phyloP scores from a whole-genome alignment of 352 stramenopile species.

The Phytopythium mirpurense region DNA sequence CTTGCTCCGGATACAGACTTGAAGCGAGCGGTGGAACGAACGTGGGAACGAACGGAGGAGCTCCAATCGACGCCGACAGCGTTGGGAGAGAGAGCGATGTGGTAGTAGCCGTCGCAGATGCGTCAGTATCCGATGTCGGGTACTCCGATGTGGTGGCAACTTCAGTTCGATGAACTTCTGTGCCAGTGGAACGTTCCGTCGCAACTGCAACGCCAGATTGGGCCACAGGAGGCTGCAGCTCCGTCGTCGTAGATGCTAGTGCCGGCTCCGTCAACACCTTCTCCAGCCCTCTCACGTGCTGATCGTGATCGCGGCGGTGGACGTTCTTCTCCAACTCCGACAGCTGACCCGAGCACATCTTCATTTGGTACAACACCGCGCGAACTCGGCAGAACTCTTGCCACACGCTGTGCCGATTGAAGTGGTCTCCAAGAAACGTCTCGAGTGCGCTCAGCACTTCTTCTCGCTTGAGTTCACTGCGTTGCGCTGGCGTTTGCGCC shows the following conservation, averaged over 20 bases:
- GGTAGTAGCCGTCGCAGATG: not conserved
- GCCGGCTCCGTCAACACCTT: not conserved
- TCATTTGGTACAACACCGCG: constrained; percentile 19
- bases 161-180: not conserved
- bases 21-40: not conserved
- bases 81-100: not conserved
- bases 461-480: not conserved
- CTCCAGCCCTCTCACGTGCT: constrained; percentile 1
- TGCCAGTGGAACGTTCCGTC: not conserved
- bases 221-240: not conserved
- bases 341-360: not conserved
- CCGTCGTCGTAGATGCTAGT: not conserved
- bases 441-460: constrained; percentile 9
- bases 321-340: not conserved
- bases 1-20: not conserved
- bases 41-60: not conserved
- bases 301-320: not conserved
- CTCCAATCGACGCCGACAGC: not conserved
- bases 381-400: constrained; percentile 23
- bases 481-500: not conserved
- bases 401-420: constrained; percentile 21
- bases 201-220: not conserved
- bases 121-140: not conserved
- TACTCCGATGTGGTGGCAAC: not conserved
- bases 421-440: constrained; percentile 15